These are phyloP conservation scores for Candida sp. DNA, from an alignment of 1,139 yeast genomes.

Conservation along the genomic window DNA sequence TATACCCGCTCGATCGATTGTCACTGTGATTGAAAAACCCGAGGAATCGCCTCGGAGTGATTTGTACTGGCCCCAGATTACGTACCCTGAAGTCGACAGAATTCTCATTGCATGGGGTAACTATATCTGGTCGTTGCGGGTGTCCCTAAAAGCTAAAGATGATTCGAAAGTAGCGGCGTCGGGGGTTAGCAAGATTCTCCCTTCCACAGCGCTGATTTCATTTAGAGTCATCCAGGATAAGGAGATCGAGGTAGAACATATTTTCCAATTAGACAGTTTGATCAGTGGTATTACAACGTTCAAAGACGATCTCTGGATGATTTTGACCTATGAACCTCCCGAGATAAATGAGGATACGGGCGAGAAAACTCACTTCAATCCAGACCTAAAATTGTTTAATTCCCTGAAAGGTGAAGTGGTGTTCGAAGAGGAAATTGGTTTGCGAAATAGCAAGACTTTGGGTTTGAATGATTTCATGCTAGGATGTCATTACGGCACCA, in stretches of 20 bases:
- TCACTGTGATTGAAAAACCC: constrained; percentile 57
- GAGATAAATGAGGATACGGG: constrained; percentile 17
- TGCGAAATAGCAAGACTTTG: constrained; percentile 54
- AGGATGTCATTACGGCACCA: constrained; percentile 40
- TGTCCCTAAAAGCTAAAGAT: constrained; percentile 27
- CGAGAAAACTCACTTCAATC: constrained; percentile 36
- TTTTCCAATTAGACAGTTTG: constrained; percentile 53
- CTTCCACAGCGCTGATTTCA: constrained; percentile 67
- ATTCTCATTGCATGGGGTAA: constrained; percentile 83
- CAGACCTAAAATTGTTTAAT: constrained; percentile 73
- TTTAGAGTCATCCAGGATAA: constrained; percentile 56
- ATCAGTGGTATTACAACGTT: constrained; percentile 79
- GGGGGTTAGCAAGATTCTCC: constrained; percentile 35
- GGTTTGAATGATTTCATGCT: constrained; percentile 82
- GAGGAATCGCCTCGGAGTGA: constrained; percentile 68
- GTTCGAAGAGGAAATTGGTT: constrained; percentile 79
- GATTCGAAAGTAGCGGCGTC: constrained; percentile 16
- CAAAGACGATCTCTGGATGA: constrained; percentile 61
- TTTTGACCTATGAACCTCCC: constrained; percentile 55
- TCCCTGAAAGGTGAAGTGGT: constrained; percentile 66
- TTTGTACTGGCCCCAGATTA: constrained; percentile 78
- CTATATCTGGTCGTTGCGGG: constrained; percentile 69
- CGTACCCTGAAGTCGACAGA: constrained; percentile 64
- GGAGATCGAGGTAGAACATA: constrained; percentile 54
- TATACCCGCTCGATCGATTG: constrained; percentile 37